Percentiles rank a stretch among this genome's conserved stretches.
phyloP scores from a whole-genome alignment of 2,329 filamentous ascomycete genomes.

The Colletotrichum trifolii region DNA sequence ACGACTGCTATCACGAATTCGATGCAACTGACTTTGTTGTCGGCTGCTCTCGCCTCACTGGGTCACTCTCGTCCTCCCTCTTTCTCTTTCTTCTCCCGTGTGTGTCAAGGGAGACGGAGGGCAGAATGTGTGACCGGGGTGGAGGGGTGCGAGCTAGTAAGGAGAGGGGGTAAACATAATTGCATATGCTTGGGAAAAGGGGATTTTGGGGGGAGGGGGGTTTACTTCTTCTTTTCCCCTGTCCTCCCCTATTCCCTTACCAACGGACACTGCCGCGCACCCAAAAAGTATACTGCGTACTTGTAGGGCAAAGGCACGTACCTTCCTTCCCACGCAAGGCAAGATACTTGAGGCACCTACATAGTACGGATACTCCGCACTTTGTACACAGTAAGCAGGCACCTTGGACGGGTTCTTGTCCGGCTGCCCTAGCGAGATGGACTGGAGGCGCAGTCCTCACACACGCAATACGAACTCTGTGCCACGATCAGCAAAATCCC shows the following conservation, averaged over 20 bases:
- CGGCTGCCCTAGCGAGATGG: conserved; percentile 1
- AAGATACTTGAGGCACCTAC: too few species aligned
- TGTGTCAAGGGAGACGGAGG: conserved; percentile 21
- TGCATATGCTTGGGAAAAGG: conserved; percentile 27
- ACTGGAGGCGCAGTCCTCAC: conserved; percentile 17
- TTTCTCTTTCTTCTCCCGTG: conserved; percentile 11
- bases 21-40: neutral
- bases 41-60: too few species aligned
- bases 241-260: neutral
- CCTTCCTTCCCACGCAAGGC: too few species aligned
- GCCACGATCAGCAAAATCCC: neutral
- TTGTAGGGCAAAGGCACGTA: too few species aligned
- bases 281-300: too few species aligned
- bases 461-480: conserved; percentile 36
- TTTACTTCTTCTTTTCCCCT: conserved; percentile 30
- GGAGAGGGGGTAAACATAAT: neutral
- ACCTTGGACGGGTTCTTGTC: too few species aligned
- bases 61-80: neutral
- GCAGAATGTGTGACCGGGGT: conserved; percentile 11
- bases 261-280: too few species aligned
- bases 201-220: conserved; percentile 16
- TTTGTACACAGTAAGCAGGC: too few species aligned
- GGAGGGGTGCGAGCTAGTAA: conserved; percentile 8
- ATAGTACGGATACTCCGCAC: too few species aligned
- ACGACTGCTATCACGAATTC: conserved; percentile 19